Percentiles rank a stretch among this genome's conserved stretches.
These are phyloP conservation scores for Saccharomycopsis guyanensis DNA, from an alignment of 805 yeast species.

Conservation along the genomic window DNA sequence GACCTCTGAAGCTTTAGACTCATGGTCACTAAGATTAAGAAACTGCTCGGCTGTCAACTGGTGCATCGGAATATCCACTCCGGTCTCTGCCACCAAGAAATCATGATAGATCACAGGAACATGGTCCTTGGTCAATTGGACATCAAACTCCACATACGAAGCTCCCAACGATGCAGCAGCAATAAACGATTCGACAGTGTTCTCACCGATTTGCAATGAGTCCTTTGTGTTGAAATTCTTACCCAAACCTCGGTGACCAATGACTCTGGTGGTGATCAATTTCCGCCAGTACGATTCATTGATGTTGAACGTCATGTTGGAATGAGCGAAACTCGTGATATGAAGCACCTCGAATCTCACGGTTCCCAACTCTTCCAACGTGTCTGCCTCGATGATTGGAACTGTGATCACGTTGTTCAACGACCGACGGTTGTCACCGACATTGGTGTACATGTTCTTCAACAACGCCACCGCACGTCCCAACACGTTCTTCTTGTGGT, in stretches of 20 bases:
- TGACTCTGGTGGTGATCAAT: slow-evolving; percentile 78
- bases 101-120: slow-evolving; percentile 95
- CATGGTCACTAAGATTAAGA: slow-evolving; percentile 39
- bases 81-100: slow-evolving; percentile 89
- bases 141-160: slow-evolving; percentile 93
- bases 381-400: slow-evolving; percentile 68
- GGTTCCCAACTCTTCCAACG: slow-evolving; percentile 69
- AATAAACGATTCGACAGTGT: slow-evolving; percentile 88
- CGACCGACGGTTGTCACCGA: slow-evolving; percentile 61
- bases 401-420: slow-evolving; percentile 57
- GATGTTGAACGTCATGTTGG: slow-evolving; percentile 52
- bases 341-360: slow-evolving; percentile 68
- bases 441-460: slow-evolving; percentile 51
- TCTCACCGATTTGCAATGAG: slow-evolving; percentile 89
- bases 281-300: slow-evolving; percentile 89
- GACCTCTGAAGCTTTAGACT: background rate
- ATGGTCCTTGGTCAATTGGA: slow-evolving; percentile 84
- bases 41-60: slow-evolving; percentile 85
- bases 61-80: slow-evolving; percentile 95
- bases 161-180: slow-evolving; percentile 97
- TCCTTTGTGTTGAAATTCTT: slow-evolving; percentile 66
- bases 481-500: slow-evolving; percentile 36
- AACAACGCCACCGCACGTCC: slow-evolving; percentile 83
- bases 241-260: slow-evolving; percentile 94
- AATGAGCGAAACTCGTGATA: slow-evolving; percentile 67